Base-by-base conservation (phyloP, 257 asterid genomes). In the Capsicum chinense region DNA sequence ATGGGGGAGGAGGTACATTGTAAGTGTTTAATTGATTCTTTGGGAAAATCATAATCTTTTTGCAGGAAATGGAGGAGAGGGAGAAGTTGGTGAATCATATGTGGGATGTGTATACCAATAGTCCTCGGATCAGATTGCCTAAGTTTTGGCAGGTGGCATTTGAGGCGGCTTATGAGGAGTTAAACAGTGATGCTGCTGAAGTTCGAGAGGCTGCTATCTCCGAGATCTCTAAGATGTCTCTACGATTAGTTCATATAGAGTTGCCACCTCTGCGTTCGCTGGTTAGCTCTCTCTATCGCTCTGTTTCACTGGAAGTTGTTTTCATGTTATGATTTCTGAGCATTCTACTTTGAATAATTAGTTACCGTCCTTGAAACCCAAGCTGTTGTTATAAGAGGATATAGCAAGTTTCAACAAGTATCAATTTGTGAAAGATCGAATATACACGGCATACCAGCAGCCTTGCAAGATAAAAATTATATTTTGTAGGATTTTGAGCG, bases 101-200 rank as follows among this genome's bases (percentile, higher is more conserved):
- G 97, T 95, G 99, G 99, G 97, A 94, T 87, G 97, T 94, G 86
- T 95, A 95, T 58, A 89, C 92, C 68, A 91, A 89, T 85, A 88
- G 93, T 85, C 91, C 87, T 67, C 91, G 93, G 85, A 88, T 92
- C 87, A 93, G 90, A 85, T 85, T 94, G 91, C 88, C 89, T 33
- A 90, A 91, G 56, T 95, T 94, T 86, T 95, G 98, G 99, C 97
- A 93, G 90, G 92, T 93, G 70, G 97, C 99, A 7, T 94, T 95
- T 85, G 97, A 92, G 84, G 97, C 98, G 15, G 98, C 99, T 5
- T 94, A 90, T 50, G 99, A 94, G 88, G 94, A 90, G 82, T 90
- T 95, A 94, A 90, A 90, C 70, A 92, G 94, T 83, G 98, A 95
- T 50, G 88, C 84, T 74, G 81, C 92, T 66, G 91, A 91, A 69